phyloP scores from a whole-genome alignment of 163 green algal species.

The Volvox carteri region DNA sequence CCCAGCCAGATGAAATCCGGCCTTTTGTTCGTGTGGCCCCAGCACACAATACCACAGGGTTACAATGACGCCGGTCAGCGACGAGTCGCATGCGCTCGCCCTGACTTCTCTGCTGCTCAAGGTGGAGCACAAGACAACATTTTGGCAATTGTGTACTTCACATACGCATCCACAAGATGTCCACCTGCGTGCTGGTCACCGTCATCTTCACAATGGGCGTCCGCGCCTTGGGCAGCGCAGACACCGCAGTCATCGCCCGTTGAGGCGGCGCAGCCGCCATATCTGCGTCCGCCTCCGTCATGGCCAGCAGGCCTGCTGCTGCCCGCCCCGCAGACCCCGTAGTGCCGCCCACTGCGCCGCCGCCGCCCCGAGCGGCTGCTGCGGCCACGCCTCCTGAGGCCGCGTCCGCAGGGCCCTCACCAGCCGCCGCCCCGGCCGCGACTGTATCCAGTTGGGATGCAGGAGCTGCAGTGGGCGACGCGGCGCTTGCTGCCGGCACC shows the following conservation, averaged over 20 bases:
- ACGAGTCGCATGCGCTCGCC: no score
- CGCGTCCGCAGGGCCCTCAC: background rate
- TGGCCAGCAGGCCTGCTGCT: background rate
- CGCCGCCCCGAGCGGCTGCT: background rate
- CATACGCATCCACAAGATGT: no score
- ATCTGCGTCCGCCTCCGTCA: conserved; percentile 10
- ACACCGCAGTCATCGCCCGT: conserved; percentile 65
- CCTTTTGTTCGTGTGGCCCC: no score
- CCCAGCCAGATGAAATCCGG: no score
- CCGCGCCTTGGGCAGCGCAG: conserved; percentile 77
- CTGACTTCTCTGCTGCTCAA: no score
- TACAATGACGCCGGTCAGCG: no score
- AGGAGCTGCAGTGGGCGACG: background rate
- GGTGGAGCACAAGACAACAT: no score
- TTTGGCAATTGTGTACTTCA: no score
- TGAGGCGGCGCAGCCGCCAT: conserved; percentile 3
- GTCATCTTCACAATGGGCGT: conserved; percentile 50
- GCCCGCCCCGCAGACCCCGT: no score
- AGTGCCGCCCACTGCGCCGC: background rate
- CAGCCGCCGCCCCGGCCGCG: background rate
- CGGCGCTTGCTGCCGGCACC: background rate
- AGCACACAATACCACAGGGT: no score
- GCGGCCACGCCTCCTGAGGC: background rate
- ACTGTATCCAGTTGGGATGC: background rate
- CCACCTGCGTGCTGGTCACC: conserved; percentile 27